Conservation (phyloP, 345 rosid species). For the Limnanthes douglasii region DNA sequence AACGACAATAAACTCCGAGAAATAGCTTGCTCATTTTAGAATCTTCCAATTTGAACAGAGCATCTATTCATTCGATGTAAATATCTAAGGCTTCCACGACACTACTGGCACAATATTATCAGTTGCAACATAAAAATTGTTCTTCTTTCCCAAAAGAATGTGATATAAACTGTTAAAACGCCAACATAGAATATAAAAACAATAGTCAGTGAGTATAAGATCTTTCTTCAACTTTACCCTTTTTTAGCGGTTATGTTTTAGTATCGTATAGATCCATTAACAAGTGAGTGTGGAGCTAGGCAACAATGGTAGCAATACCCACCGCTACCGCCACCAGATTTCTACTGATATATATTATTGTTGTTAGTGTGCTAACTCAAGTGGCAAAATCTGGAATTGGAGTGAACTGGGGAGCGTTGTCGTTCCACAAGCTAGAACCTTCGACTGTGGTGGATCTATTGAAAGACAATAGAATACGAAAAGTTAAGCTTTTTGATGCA, state of each 20-base stretch:
- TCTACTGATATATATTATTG: neutral
- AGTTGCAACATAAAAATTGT: too few relatives aligned
- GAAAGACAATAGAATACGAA: slow-evolving; percentile 51
- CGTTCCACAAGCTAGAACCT: slow-evolving; percentile 55
- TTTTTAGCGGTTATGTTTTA: neutral
- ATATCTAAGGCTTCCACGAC: too few relatives aligned
- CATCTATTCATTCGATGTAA: too few relatives aligned
- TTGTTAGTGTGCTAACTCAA: slow-evolving; percentile 9
- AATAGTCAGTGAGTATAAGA: too few relatives aligned
- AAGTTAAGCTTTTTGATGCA: slow-evolving; percentile 81
- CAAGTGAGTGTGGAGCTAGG: neutral
- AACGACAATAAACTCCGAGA: too few relatives aligned
- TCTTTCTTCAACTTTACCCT: slow-evolving; percentile 4
- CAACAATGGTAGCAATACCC: slow-evolving; percentile 14
- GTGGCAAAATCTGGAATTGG: slow-evolving; percentile 57
- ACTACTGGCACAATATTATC: too few relatives aligned
- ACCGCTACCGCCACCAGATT: slow-evolving; percentile 7
- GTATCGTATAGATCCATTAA: neutral
- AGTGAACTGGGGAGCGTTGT: slow-evolving; percentile 85
- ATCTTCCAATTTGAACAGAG: too few relatives aligned
- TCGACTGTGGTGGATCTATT: slow-evolving; percentile 91
- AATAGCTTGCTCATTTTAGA: too few relatives aligned
- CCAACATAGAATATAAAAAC: neutral
- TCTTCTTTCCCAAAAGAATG: too few relatives aligned
- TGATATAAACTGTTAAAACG: too few relatives aligned